Evolutionary conservation across 2,329 filamentous ascomycete species (phyloP).

Genomic region (Sporothrix pseudoabietina): DNA sequence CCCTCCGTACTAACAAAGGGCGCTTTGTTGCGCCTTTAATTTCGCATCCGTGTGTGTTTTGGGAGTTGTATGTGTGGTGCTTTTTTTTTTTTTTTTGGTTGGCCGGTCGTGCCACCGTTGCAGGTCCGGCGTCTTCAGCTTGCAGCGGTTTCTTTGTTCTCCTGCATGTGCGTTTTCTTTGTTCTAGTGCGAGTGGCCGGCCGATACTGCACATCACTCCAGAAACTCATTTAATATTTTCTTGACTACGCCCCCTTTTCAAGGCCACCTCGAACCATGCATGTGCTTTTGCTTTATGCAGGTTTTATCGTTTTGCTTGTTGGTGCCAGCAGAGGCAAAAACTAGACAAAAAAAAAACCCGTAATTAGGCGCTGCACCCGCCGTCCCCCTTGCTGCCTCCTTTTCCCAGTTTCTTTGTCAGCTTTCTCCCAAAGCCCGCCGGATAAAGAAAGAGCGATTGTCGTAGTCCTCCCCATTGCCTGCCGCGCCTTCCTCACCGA

Average conservation of each 20-base stretch:
- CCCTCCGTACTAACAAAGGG: neutral
- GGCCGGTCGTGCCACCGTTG: constrained; percentile 15
- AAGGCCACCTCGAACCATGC: neutral
- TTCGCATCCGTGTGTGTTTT: neutral
- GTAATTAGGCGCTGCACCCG: neutral
- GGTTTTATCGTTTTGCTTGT: neutral
- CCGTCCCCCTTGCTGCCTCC: constrained; percentile 1
- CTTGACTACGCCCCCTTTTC: neutral
- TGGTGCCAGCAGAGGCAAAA: neutral
- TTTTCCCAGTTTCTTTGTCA: neutral
- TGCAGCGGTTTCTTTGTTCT: constrained; percentile 21
- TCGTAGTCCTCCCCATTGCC: neutral
- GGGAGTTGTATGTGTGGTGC: neutral
- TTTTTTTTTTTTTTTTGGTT: neutral
- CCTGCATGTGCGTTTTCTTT: constrained; percentile 21
- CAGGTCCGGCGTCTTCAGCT: constrained; percentile 13
- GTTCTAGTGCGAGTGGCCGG: neutral
- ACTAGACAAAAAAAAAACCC: neutral
- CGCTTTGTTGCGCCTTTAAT: neutral
- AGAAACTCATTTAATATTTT: neutral
- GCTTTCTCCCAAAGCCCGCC: neutral
- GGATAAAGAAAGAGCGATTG: neutral
- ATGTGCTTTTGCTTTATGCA: neutral
- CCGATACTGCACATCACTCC: constrained; percentile 13
- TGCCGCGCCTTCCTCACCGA: neutral